A percentile compares a stretch with the other conserved stretches of the same genome.
These are phyloP conservation scores for Fragaria nilgerrensis DNA, from an alignment of 306 rosid genomes.

Conservation along the genomic window DNA sequence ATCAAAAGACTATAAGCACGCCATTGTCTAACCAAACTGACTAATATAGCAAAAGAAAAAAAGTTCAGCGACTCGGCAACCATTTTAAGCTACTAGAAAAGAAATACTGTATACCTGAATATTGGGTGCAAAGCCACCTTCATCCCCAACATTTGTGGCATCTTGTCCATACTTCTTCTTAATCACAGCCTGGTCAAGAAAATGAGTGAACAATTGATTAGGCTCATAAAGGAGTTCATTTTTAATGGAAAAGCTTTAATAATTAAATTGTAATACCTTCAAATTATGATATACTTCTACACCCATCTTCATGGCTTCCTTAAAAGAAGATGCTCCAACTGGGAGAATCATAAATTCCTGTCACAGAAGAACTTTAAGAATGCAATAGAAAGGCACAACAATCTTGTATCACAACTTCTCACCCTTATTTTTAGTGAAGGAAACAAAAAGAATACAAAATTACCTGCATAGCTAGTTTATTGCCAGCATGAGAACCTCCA, in stretches of 20 bases:
- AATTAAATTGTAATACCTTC: slow-evolving; percentile 39
- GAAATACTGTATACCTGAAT: slow-evolving; percentile 46
- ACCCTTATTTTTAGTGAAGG: not conserved
- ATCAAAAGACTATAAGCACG: slow-evolving; percentile 1
- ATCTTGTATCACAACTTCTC: not conserved
- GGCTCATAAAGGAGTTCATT: not conserved
- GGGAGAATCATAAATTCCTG: slow-evolving; percentile 90
- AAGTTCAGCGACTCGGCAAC: not conserved
- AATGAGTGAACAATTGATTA: slow-evolving; percentile 6
- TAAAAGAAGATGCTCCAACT: slow-evolving; percentile 75
- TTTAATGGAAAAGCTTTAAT: not conserved
- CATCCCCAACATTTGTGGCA: slow-evolving; percentile 83
- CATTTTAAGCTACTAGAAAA: not conserved
- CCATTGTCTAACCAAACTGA: not conserved
- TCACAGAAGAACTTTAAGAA: not conserved
- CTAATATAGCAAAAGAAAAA: not conserved
- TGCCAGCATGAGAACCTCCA: slow-evolving; percentile 90
- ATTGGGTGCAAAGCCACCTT: slow-evolving; percentile 88
- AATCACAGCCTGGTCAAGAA: slow-evolving; percentile 54
- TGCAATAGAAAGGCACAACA: not conserved
- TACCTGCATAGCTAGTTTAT: slow-evolving; percentile 88
- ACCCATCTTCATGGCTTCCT: slow-evolving; percentile 92
- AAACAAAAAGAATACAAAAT: not conserved
- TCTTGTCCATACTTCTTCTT: slow-evolving; percentile 90
- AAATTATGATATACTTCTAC: slow-evolving; percentile 80